Conservation (phyloP, 2,329 filamentous ascomycete species). For the Pestalotiopsis sp. region DNA sequence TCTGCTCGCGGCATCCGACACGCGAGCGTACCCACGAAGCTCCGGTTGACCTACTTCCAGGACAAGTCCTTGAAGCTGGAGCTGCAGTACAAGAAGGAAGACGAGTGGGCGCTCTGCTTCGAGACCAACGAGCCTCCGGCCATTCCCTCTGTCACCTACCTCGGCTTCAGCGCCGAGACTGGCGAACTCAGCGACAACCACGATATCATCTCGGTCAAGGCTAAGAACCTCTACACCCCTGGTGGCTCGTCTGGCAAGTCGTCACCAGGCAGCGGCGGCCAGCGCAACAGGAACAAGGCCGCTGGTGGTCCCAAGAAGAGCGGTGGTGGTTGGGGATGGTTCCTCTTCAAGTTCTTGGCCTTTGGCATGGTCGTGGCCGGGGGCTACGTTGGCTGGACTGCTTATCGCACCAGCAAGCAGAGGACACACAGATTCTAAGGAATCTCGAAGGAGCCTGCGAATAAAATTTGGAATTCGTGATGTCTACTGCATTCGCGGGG, state of each 20-base stretch:
- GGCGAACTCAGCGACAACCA: conserved; percentile 97
- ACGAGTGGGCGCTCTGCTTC: conserved; percentile 90
- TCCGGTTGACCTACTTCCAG: conserved; percentile 92
- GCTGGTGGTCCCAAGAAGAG: conserved; percentile 30
- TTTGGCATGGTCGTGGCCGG: conserved; percentile 71
- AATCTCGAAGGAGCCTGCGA: background rate
- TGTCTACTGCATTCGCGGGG: background rate
- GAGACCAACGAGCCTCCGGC: conserved; percentile 68
- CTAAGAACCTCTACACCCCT: conserved; percentile 82
- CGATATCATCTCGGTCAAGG: conserved; percentile 85
- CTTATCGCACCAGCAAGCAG: conserved; percentile 69
- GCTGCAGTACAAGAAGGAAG: conserved; percentile 89
- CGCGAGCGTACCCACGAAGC: conserved; percentile 76
- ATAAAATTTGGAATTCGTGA: background rate
- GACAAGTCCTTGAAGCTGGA: conserved; percentile 90
- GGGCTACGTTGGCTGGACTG: conserved; percentile 82
- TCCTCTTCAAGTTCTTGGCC: conserved; percentile 79
- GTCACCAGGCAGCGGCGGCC: conserved; percentile 34
- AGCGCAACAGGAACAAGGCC: conserved; percentile 40
- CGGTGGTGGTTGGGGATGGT: conserved; percentile 58
- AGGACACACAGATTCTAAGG: conserved; percentile 58
- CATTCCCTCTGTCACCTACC: conserved; percentile 75
- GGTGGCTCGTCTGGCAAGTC: conserved; percentile 46
- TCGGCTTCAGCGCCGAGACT: conserved; percentile 83
- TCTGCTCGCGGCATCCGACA: conserved; percentile 90